Conservation (phyloP, 1,284 basidiomycete genomes). For the Fistulinella cinereoalba region DNA sequence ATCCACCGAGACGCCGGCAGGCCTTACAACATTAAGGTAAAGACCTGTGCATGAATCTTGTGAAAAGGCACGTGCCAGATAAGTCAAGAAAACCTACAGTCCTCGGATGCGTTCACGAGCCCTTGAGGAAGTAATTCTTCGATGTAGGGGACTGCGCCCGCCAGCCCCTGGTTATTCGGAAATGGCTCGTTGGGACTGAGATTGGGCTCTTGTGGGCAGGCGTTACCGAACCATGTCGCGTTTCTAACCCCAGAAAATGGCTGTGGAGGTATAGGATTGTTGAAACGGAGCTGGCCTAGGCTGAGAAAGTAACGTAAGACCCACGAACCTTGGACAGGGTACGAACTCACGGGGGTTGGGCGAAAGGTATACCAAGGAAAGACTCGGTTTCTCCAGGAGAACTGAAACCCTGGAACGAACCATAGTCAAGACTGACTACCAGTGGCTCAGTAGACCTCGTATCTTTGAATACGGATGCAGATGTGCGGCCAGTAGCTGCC, state of each 20-base stretch:
- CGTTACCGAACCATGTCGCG: constrained; percentile 18
- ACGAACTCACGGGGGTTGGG: constrained; percentile 20
- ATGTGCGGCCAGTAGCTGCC: too few relatives aligned
- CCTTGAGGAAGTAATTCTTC: constrained; percentile 5
- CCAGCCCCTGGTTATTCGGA: constrained; percentile 10
- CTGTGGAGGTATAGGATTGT: constrained; percentile 7
- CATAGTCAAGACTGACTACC: constrained; percentile 18
- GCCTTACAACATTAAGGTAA: constrained; percentile 21
- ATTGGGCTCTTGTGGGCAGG: constrained; percentile 23
- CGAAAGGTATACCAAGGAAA: constrained; percentile 22
- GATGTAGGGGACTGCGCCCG: constrained; percentile 3
- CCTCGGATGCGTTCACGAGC: constrained; percentile 12
- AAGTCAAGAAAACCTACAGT: constrained; percentile 6
- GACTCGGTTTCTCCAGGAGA: constrained; percentile 17
- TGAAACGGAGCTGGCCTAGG: constrained; percentile 17
- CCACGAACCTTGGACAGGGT: background rate
- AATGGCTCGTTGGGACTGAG: constrained; percentile 4
- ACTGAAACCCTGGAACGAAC: constrained; percentile 16
- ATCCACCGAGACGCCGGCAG: constrained; percentile 6
- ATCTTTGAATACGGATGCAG: too few relatives aligned
- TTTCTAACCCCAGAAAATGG: constrained; percentile 12
- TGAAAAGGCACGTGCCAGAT: background rate
- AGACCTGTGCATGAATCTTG: constrained; percentile 10
- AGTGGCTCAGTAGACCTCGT: constrained; percentile 1
- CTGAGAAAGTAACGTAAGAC: background rate